Evolutionary conservation across 257 asterid species (phyloP).

Genomic region (Nicotiana paniculata): DNA sequence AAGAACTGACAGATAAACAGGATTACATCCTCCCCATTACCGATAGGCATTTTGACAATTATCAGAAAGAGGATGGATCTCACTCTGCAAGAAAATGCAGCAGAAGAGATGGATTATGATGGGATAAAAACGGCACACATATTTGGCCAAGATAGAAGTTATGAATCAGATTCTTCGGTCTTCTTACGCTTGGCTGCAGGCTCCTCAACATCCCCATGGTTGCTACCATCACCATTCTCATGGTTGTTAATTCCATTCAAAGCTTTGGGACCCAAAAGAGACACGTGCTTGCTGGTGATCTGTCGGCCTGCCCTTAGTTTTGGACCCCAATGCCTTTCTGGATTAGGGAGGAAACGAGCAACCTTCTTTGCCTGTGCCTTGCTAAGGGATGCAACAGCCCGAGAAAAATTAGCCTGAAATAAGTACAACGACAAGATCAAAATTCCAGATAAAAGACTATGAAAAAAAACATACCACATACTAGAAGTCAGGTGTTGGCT

Average conservation of each 20-base stretch:
- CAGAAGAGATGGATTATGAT: constrained; percentile 25
- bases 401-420: constrained; percentile 81
- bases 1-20: background rate
- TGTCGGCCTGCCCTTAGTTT: constrained; percentile 96
- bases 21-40: background rate
- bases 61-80: constrained; percentile 17
- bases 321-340: constrained; percentile 99
- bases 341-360: constrained; percentile 89
- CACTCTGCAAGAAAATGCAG: constrained; percentile 56
- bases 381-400: constrained; percentile 90
- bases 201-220: constrained; percentile 39
- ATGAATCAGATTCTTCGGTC: constrained; percentile 57
- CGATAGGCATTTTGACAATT: background rate
- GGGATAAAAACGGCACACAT: constrained; percentile 1
- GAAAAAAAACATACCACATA: background rate
- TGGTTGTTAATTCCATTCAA: constrained; percentile 34
- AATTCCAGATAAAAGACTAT: background rate
- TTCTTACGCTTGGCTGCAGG: constrained; percentile 80
- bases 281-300: constrained; percentile 74
- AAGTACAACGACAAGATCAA: background rate
- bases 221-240: background rate
- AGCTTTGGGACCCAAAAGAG: constrained; percentile 76
- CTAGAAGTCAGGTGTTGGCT: background rate
- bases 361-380: constrained; percentile 93
- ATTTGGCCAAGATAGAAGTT: constrained; percentile 8